A percentile compares a stretch with the other conserved stretches of the same genome.
These are phyloP conservation scores for Kockovaella imperatae DNA, from an alignment of 768 basidiomycete genomes.

Conservation along the genomic window DNA sequence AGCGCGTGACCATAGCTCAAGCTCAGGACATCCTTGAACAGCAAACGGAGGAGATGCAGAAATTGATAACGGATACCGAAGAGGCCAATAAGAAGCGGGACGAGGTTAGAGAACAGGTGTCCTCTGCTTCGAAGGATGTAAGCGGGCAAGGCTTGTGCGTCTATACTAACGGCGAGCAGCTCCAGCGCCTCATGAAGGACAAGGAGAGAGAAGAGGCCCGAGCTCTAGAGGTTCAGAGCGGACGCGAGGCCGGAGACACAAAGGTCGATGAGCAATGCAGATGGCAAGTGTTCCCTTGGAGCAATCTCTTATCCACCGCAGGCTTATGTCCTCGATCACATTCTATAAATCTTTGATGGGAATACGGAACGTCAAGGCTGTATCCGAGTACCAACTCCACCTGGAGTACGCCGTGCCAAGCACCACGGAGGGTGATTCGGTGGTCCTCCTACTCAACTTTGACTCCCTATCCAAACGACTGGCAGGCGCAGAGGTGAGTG, in stretches of 20 bases:
- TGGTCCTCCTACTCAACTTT: conserved; percentile 24
- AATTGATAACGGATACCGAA: conserved; percentile 60
- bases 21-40: conserved; percentile 66
- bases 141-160: not conserved
- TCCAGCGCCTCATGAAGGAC: conserved; percentile 36
- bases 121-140: conserved; percentile 41
- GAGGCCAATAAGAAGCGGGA: conserved; percentile 45
- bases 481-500: conserved; percentile 31
- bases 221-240: conserved; percentile 63
- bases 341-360: conserved; percentile 59
- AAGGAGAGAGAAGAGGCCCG: conserved; percentile 55
- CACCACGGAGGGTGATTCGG: not conserved
- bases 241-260: conserved; percentile 50
- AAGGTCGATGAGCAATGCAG: conserved; percentile 42
- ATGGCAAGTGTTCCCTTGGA: conserved; percentile 49
- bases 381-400: conserved; percentile 69
- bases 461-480: conserved; percentile 28
- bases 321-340: conserved; percentile 63
- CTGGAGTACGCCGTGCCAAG: conserved; percentile 53
- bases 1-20: conserved; percentile 66
- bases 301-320: conserved; percentile 32
- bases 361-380: conserved; percentile 55
- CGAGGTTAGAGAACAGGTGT: conserved; percentile 50
- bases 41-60: conserved; percentile 73
- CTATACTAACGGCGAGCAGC: conserved; percentile 9